Evolutionary conservation across 1,284 basidiomycete species (phyloP).

Genomic region (Lignosus rhinocerotis): DNA sequence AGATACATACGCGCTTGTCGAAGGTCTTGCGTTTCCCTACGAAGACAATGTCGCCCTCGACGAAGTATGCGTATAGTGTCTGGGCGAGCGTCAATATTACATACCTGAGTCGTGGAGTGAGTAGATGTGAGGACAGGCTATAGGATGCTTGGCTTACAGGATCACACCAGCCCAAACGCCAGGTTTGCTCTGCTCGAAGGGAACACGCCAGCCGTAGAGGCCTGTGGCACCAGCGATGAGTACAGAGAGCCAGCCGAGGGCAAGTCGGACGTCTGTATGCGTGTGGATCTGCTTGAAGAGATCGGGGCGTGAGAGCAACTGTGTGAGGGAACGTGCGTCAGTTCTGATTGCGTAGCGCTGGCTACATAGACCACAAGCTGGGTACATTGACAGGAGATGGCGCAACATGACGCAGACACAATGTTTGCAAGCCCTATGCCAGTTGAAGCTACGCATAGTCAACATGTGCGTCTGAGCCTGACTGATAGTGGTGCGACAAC

Average conservation of each 20-base stretch:
- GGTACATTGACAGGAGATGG: not conserved
- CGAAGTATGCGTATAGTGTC: conserved; percentile 76
- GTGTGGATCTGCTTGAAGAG: conserved; percentile 83
- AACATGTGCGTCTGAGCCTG: not conserved
- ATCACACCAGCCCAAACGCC: conserved; percentile 78
- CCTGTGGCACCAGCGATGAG: conserved; percentile 79
- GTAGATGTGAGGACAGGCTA: not conserved
- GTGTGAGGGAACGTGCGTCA: conserved; percentile 4
- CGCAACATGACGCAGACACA: not conserved
- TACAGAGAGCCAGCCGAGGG: conserved; percentile 82
- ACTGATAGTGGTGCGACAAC: not conserved
- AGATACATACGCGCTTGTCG: conserved; percentile 66
- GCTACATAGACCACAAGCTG: not conserved
- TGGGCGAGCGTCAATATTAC: conserved; percentile 67
- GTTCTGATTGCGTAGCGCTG: not conserved
- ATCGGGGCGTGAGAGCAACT: conserved; percentile 80
- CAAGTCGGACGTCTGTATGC: conserved; percentile 85
- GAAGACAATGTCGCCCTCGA: conserved; percentile 81
- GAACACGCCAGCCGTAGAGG: conserved; percentile 79
- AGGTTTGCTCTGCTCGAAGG: conserved; percentile 85
- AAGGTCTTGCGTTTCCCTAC: conserved; percentile 83
- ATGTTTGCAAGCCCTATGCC: not conserved
- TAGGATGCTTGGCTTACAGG: conserved; percentile 48
- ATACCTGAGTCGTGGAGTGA: conserved; percentile 52
- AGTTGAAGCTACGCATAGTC: not conserved